Base-by-base conservation (phyloP, 1,284 basidiomycete species). In the Cystobasidiaceae sp. region DNA sequence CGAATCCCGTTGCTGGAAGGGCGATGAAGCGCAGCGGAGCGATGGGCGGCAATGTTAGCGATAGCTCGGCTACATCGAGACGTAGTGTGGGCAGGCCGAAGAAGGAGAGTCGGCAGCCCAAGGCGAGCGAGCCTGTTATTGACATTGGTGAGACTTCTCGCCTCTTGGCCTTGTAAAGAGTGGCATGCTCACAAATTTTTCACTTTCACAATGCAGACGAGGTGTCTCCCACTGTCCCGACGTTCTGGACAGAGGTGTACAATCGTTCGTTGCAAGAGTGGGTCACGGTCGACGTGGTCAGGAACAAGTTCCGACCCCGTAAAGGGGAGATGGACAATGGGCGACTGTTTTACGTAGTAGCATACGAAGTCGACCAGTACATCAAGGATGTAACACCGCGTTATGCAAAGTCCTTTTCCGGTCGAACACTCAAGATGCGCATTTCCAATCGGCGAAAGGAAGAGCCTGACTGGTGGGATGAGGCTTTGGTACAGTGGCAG, bases 201-300 rank as follows among this genome's bases (percentile, higher is more conserved):
- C n/a, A n/a, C n/a, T n/a, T n/a, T n/a, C n/a, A 21, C 17, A 15
- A 15, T 11, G 6, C 37, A 46, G 61, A 64, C 11, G 60, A 68
- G 19, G 33, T 44, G 1, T 41, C 49, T 9, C 17, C 41, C 5
- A 19, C 43, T 8, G 55, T 51, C 1, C 96, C 94, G 0, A 87
- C 94, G 2, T 91, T 93, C 77, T 99, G 94, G 96, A 91, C 90
- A 0, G 96, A 98, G 77, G 90, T 97, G 0, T 99, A 93, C 77
- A 93, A 90, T 28, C 86, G 90, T 19, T 86, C 93, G 0, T 93
- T 97, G 77, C 86, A 84, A 48, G 85, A 86, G 43, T 99, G 94
- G 94, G 80, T 97, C 19, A 88, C 92, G 0, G 86, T 97, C 44
- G 96, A 99, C 76, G 90, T 92, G 3, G 82, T 93, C 28, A 84